Evolutionary conservation across 768 basidiomycete species (phyloP).

Genomic region (Leccinum uliginosum): DNA sequence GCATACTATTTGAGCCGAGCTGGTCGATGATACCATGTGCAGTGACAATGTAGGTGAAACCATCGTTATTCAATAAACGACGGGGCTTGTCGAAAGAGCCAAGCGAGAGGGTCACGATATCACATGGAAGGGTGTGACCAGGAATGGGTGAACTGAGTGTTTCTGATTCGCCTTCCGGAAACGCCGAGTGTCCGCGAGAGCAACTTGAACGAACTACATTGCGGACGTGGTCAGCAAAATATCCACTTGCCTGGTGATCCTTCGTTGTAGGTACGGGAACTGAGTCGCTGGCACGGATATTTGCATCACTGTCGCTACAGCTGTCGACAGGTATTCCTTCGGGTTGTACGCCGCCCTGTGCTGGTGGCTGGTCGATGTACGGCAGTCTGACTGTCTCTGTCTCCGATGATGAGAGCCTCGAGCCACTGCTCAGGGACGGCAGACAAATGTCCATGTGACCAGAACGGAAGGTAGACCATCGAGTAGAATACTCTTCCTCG

Average conservation of each 20-base stretch:
- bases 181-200: neutral
- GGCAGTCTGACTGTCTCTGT: neutral
- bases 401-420: neutral
- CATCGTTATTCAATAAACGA: conserved; percentile 27
- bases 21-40: conserved; percentile 37
- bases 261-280: neutral
- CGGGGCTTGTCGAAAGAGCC: conserved; percentile 38
- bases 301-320: neutral
- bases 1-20: conserved; percentile 15
- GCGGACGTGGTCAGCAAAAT: neutral
- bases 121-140: neutral
- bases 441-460: conserved; percentile 18
- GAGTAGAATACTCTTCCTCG: neutral
- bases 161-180: neutral
- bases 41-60: conserved; percentile 30
- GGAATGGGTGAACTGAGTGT: neutral
- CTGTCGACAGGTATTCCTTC: neutral
- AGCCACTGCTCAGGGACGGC: neutral
- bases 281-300: neutral
- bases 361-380: neutral
- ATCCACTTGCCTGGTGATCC: neutral
- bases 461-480: conserved; percentile 26
- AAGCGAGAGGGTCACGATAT: conserved; percentile 14
- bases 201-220: neutral
- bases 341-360: neutral